These are phyloP conservation scores for Vicia sativa DNA, from an alignment of 306 rosid genomes.

Conservation along the genomic window DNA sequence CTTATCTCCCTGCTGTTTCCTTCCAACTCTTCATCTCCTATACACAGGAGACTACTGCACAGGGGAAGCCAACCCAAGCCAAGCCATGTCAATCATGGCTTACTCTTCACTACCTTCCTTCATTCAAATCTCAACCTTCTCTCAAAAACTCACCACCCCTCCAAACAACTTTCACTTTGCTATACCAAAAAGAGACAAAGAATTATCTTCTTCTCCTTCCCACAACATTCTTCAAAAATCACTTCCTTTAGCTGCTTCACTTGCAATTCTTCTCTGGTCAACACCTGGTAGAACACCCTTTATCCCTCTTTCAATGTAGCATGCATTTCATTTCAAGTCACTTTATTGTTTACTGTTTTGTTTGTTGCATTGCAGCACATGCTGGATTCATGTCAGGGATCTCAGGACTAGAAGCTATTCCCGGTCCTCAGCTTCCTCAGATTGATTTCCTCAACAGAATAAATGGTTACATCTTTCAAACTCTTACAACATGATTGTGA, in stretches of 20 bases:
- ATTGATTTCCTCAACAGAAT: conserved; percentile 74
- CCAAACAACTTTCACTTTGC: conserved; percentile 39
- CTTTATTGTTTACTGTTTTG: background rate
- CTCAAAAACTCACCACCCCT: conserved; percentile 36
- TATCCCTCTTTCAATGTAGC: background rate
- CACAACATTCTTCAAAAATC: conserved; percentile 54
- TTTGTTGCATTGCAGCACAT: conserved; percentile 55
- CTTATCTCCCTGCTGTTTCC: conserved; percentile 36
- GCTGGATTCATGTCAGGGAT: conserved; percentile 91
- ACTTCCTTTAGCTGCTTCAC: conserved; percentile 74
- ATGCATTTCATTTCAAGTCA: background rate
- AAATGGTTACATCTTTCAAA: conserved; percentile 54
- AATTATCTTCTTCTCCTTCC: conserved; percentile 38
- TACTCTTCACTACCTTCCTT: conserved; percentile 58
- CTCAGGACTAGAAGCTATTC: conserved; percentile 82
- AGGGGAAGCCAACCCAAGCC: conserved; percentile 42
- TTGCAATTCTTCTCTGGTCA: conserved; percentile 73
- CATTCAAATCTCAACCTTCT: conserved; percentile 37
- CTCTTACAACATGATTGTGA: background rate
- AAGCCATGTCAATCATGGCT: conserved; percentile 51
- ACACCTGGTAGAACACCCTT: conserved; percentile 52
- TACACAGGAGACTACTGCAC: background rate
- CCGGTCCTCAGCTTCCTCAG: conserved; percentile 86
- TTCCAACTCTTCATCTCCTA: background rate
- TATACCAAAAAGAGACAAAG: conserved; percentile 21